Evolutionary conservation across 495 filamentous ascomycete species (phyloP).

Genomic region (Diplogelasinospora grovesii): DNA sequence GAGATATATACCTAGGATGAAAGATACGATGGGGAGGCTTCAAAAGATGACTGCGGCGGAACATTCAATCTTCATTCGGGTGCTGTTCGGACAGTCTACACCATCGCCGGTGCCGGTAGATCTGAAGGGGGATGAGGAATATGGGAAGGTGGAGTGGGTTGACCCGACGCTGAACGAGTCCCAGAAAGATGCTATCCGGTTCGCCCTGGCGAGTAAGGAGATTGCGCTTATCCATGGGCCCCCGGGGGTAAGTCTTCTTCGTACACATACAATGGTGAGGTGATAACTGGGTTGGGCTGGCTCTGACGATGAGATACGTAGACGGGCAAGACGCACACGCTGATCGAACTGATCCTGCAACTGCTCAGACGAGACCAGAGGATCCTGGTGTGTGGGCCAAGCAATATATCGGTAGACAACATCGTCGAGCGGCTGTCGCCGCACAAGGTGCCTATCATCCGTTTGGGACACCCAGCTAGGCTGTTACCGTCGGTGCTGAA

Average conservation of each 20-base stretch:
- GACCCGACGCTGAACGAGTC: constrained; percentile 79
- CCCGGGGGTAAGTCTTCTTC: constrained; percentile 53
- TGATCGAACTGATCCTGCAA: constrained; percentile 92
- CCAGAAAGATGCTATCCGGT: constrained; percentile 85
- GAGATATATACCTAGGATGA: constrained; percentile 55
- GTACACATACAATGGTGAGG: not conserved
- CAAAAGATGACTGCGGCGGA: constrained; percentile 63
- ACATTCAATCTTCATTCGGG: constrained; percentile 67
- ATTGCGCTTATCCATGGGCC: constrained; percentile 93
- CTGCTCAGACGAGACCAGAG: constrained; percentile 63
- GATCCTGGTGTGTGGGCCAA: constrained; percentile 88
- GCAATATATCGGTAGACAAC: constrained; percentile 96
- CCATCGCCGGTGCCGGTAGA: constrained; percentile 50
- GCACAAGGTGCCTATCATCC: constrained; percentile 77
- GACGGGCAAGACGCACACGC: constrained; percentile 95
- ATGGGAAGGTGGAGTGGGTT: constrained; percentile 57
- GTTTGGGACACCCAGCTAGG: constrained; percentile 88
- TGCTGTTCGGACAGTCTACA: constrained; percentile 69
- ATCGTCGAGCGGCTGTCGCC: constrained; percentile 90
- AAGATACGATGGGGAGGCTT: constrained; percentile 75
- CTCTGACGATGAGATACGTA: too few species aligned
- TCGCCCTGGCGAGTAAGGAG: constrained; percentile 75
- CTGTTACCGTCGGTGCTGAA: constrained; percentile 81
- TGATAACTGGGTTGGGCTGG: too few species aligned
- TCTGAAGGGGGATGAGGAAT: constrained; percentile 28